Percentiles rank a stretch among this genome's conserved stretches.
These are phyloP conservation scores for Tritrichomonas musculus DNA, from an alignment of 208 protist species.

Conservation along the genomic window DNA sequence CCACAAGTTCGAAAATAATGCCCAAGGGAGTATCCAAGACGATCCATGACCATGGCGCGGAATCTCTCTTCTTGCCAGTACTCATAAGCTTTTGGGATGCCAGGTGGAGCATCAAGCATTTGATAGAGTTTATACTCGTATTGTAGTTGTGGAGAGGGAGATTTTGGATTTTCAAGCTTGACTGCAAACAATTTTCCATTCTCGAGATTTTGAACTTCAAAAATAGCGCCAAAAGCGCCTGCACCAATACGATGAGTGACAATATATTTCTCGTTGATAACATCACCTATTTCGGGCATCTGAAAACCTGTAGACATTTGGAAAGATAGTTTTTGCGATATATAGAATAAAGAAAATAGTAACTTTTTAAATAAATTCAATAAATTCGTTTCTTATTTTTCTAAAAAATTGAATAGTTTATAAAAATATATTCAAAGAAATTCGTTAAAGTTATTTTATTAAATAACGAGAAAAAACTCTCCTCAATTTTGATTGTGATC, in stretches of 20 bases:
- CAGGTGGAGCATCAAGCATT: constrained; percentile 54
- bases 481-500: no score
- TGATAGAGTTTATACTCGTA: constrained; percentile 91
- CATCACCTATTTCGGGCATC: neutral
- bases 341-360: no score
- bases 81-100: constrained; percentile 85
- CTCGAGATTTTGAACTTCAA: neutral
- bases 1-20: constrained; percentile 86
- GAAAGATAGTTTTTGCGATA: no score
- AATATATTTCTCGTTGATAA: neutral
- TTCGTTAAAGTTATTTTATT: no score
- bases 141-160: constrained; percentile 83
- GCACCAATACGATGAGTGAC: neutral
- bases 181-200: constrained; percentile 72
- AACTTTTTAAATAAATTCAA: no score
- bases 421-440: no score
- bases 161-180: constrained; percentile 68
- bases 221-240: constrained; percentile 32
- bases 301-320: no score
- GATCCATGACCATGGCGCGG: constrained; percentile 96
- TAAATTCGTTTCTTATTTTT: no score
- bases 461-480: no score
- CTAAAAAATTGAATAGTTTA: no score
- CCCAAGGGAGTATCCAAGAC: constrained; percentile 90
- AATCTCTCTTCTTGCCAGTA: constrained; percentile 88